These are phyloP conservation scores for Mucor lusitanicus DNA, from an alignment of 371 early-diverging fungal species.

Conservation along the genomic window DNA sequence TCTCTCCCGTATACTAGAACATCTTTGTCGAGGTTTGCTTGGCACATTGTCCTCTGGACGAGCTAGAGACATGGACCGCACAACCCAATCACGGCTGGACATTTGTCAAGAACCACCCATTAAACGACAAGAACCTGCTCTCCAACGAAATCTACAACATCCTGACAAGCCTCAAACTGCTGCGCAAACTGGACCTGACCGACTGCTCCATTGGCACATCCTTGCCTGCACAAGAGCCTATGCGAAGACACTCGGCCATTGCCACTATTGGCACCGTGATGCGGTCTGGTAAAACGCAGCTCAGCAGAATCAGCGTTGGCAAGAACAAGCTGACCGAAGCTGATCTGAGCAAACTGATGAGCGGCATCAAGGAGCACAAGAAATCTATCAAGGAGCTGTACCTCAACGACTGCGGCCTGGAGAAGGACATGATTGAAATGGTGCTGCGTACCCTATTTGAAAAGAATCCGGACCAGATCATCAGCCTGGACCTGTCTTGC, in stretches of 20 bases:
- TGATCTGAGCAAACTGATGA: slow-evolving; percentile 28
- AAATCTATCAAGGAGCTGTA: slow-evolving; percentile 31
- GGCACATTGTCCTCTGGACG: slow-evolving; percentile 24
- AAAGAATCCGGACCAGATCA: slow-evolving; percentile 16
- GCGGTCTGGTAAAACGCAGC: slow-evolving; percentile 16
- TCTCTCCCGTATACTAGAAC: no score
- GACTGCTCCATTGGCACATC: slow-evolving; percentile 34
- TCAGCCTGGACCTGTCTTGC: slow-evolving; percentile 25
- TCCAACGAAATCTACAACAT: slow-evolving; percentile 34
- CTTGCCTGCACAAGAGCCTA: not conserved
- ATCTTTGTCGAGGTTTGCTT: slow-evolving; percentile 32
- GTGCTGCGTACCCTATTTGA: slow-evolving; percentile 20
- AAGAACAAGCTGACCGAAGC: slow-evolving; percentile 29
- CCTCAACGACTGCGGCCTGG: slow-evolving; percentile 32
- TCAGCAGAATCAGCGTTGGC: slow-evolving; percentile 31
- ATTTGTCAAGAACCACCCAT: not conserved
- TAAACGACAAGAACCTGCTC: slow-evolving; percentile 21
- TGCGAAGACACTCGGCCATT: slow-evolving; percentile 12
- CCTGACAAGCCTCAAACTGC: slow-evolving; percentile 15
- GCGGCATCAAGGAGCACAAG: slow-evolving; percentile 28
- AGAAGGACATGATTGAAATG: slow-evolving; percentile 28
- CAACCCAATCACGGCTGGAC: slow-evolving; percentile 38
- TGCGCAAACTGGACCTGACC: slow-evolving; percentile 36
- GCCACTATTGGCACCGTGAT: slow-evolving; percentile 25
- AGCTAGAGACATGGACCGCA: slow-evolving; percentile 32